Evolutionary conservation across 164 flowering plant species (phyloP), one percentile per base, ranked within the genome.

Genomic region (Euptelea pleiosperma): DNA sequence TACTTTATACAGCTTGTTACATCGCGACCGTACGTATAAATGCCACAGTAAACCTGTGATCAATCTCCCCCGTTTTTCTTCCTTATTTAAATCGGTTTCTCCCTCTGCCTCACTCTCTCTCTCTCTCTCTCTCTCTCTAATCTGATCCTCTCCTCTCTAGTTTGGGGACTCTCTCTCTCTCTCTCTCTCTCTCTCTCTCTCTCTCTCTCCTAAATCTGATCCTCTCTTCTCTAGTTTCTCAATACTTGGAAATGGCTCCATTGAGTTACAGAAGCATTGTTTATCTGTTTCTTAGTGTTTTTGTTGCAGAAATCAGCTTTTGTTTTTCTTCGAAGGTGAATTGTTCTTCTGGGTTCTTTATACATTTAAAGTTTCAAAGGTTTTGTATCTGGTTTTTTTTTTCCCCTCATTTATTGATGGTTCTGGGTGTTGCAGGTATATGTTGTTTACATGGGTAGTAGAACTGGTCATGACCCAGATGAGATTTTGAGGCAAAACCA

Each of bases 381-480:
- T n/a, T n/a, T n/a, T n/a, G n/a, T n/a, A n/a, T n/a, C n/a, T n/a
- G n/a, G n/a, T 19, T 28, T 2, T 30, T 11, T 31, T 2, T n/a
- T 29, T 6, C 37, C 19, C 39, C 7, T 8, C 5, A 6, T 60
- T 25, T 30, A 15, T 22, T 16, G 14, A 18, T 40, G 22, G 10
- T 12, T 44, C 31, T 42, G 45, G 50, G 18, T 37, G 8, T 61
- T 37, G 57, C 73, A 87, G 95, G 76, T 75, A 25, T 80, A 79
- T 77, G 82, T 84, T 35, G 95, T 87, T 42, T 87, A 87, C 62
- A 79, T 87, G 95, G 95, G 95, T 22, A 71, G 76, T 62, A 72
- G 35, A 46, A 70, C 19, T 12, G 67, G 48, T 25, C 71, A 74
- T 44, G 72, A 67, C 70, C 77, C 78, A 46, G 74, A 78, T 59